phyloP scores from a whole-genome alignment of 192 early-diverging fungal species.

The Coemansia asiatica region DNA sequence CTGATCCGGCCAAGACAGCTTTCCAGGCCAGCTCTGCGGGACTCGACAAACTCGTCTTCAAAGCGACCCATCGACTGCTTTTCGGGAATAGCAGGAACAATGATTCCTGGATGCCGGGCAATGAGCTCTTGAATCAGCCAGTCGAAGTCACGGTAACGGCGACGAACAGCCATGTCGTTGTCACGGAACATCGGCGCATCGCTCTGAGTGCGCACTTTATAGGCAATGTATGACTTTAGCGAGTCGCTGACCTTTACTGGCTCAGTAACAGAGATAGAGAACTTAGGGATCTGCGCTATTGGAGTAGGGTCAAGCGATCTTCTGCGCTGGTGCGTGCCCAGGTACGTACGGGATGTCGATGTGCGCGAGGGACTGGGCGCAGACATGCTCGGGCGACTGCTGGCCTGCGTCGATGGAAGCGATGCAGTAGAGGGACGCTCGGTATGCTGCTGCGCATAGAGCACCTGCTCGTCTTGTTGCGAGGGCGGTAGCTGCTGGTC shows the following conservation, averaged over 20 bases:
- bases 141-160: constrained; percentile 90
- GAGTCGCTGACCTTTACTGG: constrained; percentile 88
- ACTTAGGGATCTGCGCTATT: constrained; percentile 56
- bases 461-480: constrained; percentile 43
- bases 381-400: constrained; percentile 14
- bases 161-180: constrained; percentile 75
- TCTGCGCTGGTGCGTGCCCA: constrained; percentile 45
- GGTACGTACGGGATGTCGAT: constrained; percentile 20
- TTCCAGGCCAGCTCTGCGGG: constrained; percentile 78
- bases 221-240: constrained; percentile 82
- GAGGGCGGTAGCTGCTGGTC: constrained; percentile 51
- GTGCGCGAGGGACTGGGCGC: constrained; percentile 4
- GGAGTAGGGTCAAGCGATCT: constrained; percentile 46
- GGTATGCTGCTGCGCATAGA: constrained; percentile 31
- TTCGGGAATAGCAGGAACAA: constrained; percentile 91
- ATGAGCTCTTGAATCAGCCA: constrained; percentile 88
- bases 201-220: constrained; percentile 85
- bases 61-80: constrained; percentile 92
- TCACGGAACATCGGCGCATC: constrained; percentile 74
- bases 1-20: constrained; percentile 78
- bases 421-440: constrained; percentile 19
- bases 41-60: constrained; percentile 94
- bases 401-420: constrained; percentile 13
- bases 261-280: constrained; percentile 72
- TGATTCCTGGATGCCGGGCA: constrained; percentile 76